phyloP scores from a whole-genome alignment of 2,329 filamentous ascomycete genomes.

The Gnomoniopsis sp. region DNA sequence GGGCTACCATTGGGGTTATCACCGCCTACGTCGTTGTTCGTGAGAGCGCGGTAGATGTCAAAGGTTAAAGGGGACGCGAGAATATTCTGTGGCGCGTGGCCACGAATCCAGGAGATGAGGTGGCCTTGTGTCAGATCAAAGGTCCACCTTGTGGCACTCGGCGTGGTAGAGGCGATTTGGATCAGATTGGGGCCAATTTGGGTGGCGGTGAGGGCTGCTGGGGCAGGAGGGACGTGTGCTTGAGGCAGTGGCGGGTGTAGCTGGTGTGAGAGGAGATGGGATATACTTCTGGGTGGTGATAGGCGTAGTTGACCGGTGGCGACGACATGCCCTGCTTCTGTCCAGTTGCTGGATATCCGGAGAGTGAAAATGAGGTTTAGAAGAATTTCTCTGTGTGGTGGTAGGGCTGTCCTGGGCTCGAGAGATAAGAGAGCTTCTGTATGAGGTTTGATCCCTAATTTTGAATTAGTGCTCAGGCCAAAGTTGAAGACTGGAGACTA shows the following conservation, averaged over 20 bases:
- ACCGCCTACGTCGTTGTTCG: constrained; percentile 60
- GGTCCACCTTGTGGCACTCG: constrained; percentile 36
- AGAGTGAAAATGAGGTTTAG: constrained; percentile 46
- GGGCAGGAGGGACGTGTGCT: constrained; percentile 16
- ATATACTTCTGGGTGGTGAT: constrained; percentile 16
- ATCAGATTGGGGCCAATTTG: not conserved
- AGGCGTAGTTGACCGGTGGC: constrained; percentile 47
- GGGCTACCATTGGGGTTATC: not conserved
- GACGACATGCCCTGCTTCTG: constrained; percentile 45
- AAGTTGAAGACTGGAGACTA: not conserved
- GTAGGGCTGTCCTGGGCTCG: constrained; percentile 9
- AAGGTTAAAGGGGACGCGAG: constrained; percentile 43
- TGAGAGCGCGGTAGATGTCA: constrained; percentile 62
- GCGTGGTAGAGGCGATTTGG: constrained; percentile 31
- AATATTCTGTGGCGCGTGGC: constrained; percentile 30
- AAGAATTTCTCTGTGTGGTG: constrained; percentile 35
- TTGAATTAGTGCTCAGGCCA: constrained; percentile 1
- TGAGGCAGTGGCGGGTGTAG: not conserved
- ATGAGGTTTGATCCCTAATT: constrained; percentile 41
- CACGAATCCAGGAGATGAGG: constrained; percentile 39
- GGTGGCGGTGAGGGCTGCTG: not conserved
- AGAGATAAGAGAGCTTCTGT: constrained; percentile 32
- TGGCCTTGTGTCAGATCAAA: constrained; percentile 41
- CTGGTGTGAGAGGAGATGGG: not conserved
- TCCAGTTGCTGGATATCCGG: constrained; percentile 46